Percentiles rank a stretch among this genome's conserved stretches.
Conservation (phyloP, 164 flowering plant species). For the Santalum album region DNA sequence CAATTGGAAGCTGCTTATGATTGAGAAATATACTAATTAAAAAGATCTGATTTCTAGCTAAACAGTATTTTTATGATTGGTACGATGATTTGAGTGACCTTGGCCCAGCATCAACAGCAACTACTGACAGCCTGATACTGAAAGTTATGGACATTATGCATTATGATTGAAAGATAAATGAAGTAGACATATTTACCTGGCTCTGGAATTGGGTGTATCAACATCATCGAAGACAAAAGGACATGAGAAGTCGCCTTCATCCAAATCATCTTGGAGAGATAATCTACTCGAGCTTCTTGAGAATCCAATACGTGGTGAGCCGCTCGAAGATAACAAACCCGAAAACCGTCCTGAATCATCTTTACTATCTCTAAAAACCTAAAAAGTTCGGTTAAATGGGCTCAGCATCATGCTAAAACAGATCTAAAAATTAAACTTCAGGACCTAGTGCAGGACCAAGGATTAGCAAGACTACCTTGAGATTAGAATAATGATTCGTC, state of each 20-base stretch:
- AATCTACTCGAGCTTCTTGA: slow-evolving; percentile 91
- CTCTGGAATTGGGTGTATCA: slow-evolving; percentile 42
- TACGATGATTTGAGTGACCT: too few relatives aligned
- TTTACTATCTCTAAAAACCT: slow-evolving; percentile 48
- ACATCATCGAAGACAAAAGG: slow-evolving; percentile 95
- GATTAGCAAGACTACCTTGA: slow-evolving; percentile 42
- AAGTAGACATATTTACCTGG: slow-evolving; percentile 37
- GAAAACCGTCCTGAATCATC: slow-evolving; percentile 81
- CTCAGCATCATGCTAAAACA: neutral
- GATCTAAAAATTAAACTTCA: neutral
- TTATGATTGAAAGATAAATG: neutral
- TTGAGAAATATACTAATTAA: too few relatives aligned
- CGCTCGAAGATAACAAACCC: slow-evolving; percentile 69
- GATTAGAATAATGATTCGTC: slow-evolving; percentile 28
- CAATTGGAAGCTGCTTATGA: too few relatives aligned
- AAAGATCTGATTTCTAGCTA: too few relatives aligned
- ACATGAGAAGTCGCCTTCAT: slow-evolving; percentile 67
- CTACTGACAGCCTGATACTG: too few relatives aligned
- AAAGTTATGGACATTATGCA: too few relatives aligned
- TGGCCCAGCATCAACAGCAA: too few relatives aligned
- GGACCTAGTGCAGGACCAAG: neutral
- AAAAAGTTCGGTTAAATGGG: slow-evolving; percentile 7
- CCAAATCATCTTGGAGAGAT: slow-evolving; percentile 83
- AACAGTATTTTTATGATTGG: too few relatives aligned
- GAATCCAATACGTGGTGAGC: slow-evolving; percentile 69